phyloP scores from a whole-genome alignment of 1,284 basidiomycete genomes.

The Afroboletus lepidellus region DNA sequence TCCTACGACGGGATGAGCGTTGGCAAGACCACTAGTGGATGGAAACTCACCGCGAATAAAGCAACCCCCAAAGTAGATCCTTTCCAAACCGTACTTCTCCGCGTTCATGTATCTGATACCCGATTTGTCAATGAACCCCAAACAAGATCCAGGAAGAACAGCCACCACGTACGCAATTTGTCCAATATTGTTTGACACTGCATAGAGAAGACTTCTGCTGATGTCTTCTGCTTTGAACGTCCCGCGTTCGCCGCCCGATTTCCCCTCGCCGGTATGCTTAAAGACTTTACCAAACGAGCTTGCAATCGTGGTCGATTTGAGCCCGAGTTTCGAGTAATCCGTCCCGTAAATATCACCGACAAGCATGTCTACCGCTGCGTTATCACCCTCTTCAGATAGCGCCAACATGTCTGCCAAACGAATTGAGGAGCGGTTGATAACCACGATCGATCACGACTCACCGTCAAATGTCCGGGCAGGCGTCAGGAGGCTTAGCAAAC shows the following conservation, averaged over 20 bases:
- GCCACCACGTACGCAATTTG: constrained; percentile 88
- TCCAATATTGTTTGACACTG: constrained; percentile 98
- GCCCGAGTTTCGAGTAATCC: constrained; percentile 90
- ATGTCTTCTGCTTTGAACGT: constrained; percentile 91
- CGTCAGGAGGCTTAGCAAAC: constrained; percentile 89
- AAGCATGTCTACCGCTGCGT: constrained; percentile 95
- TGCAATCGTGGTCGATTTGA: constrained; percentile 97
- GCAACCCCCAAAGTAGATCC: constrained; percentile 98
- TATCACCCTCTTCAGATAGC: constrained; percentile 92
- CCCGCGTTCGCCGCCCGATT: constrained; percentile 49
- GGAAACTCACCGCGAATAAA: constrained; percentile 87
- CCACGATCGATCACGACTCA: constrained; percentile 41
- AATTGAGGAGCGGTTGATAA: constrained; percentile 9
- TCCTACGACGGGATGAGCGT: constrained; percentile 46
- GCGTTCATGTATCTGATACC: constrained; percentile 93
- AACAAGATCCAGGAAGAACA: constrained; percentile 7
- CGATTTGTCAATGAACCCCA: constrained; percentile 13
- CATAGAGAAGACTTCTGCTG: constrained; percentile 91
- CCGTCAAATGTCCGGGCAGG: constrained; percentile 96
- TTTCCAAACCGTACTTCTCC: constrained; percentile 95
- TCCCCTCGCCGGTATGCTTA: constrained; percentile 70
- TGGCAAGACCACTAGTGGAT: background rate
- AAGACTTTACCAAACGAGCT: constrained; percentile 99
- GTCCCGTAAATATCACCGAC: constrained; percentile 99
- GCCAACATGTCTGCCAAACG: constrained; percentile 84